Percentiles rank a stretch among this genome's conserved stretches.
phyloP scores from a whole-genome alignment of 352 stramenopile genomes.

The Phytophthora ramorum region DNA sequence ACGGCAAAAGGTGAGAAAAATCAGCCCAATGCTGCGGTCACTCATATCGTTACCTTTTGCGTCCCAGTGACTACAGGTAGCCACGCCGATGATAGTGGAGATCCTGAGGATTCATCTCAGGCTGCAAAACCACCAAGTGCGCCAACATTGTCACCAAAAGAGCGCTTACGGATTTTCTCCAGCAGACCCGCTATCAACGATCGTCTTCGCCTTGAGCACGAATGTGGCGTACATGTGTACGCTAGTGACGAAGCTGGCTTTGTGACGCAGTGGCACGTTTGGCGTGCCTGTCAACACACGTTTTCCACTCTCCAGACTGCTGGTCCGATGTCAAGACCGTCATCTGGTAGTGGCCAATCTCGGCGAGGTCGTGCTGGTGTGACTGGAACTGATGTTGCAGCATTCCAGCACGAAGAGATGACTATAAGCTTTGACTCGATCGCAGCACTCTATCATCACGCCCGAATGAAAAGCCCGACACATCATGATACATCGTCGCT shows the following conservation, averaged over 20 bases:
- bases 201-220: constrained; percentile 28
- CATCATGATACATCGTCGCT: not conserved
- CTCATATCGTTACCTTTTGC: constrained; percentile 22
- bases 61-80: not conserved
- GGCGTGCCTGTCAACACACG: constrained; percentile 1
- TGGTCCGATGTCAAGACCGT: constrained; percentile 14
- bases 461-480: constrained; percentile 15
- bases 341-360: constrained; percentile 12
- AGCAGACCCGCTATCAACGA: constrained; percentile 37
- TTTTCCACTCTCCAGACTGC: constrained; percentile 10
- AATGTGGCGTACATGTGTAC: constrained; percentile 46
- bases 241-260: constrained; percentile 53
- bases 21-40: constrained; percentile 11
- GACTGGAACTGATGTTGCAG: constrained; percentile 21
- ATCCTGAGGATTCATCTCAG: not conserved
- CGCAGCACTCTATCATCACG: constrained; percentile 54
- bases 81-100: not conserved
- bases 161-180: constrained; percentile 22
- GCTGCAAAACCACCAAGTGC: not conserved
- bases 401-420: constrained; percentile 69
- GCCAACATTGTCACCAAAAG: constrained; percentile 18
- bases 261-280: constrained; percentile 50
- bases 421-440: constrained; percentile 60
- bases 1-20: not conserved
- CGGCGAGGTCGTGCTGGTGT: constrained; percentile 1